Conservation (phyloP, 139 green algal species). For the Ulvella scutata region DNA sequence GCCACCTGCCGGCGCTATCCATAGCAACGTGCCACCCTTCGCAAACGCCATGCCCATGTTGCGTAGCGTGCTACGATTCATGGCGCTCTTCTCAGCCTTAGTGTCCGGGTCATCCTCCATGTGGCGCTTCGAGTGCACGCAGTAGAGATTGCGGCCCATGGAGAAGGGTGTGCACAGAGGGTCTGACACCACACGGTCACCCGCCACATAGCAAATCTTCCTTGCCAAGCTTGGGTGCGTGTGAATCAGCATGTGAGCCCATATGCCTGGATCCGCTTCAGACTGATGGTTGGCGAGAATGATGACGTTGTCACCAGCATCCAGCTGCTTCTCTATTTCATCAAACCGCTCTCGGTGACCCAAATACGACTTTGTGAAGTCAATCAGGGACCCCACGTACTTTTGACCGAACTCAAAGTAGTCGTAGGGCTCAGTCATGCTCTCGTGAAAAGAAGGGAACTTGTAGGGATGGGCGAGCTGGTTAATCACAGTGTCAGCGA, state of each 20-base stretch:
- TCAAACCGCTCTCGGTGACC: constrained; percentile 42
- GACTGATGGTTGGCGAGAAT: constrained; percentile 97
- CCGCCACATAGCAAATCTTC: constrained; percentile 71
- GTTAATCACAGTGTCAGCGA: constrained; percentile 14
- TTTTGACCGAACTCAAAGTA: constrained; percentile 93
- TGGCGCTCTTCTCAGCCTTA: constrained; percentile 68
- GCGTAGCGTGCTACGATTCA: constrained; percentile 71
- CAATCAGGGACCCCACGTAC: constrained; percentile 75
- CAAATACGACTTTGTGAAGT: constrained; percentile 77
- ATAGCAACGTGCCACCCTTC: constrained; percentile 67
- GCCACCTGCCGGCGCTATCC: constrained; percentile 84
- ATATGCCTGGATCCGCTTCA: constrained; percentile 93
- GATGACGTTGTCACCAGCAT: constrained; percentile 81
- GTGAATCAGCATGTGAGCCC: constrained; percentile 79
- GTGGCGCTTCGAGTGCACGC: constrained; percentile 96
- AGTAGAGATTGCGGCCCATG: constrained; percentile 99
- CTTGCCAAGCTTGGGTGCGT: constrained; percentile 59
- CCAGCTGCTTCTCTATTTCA: constrained; percentile 26
- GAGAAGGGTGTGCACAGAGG: constrained; percentile 94
- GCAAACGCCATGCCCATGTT: constrained; percentile 29
- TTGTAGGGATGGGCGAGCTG: constrained; percentile 57
- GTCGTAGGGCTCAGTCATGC: constrained; percentile 71
- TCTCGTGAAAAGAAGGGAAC: constrained; percentile 79
- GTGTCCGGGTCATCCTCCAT: constrained; percentile 82
- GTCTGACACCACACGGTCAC: constrained; percentile 91